A percentile compares a stretch with the other conserved stretches of the same genome.
These are phyloP conservation scores for Melanopsichium pennsylvanicum DNA, from an alignment of 1,284 basidiomycete genomes.

Conservation along the genomic window DNA sequence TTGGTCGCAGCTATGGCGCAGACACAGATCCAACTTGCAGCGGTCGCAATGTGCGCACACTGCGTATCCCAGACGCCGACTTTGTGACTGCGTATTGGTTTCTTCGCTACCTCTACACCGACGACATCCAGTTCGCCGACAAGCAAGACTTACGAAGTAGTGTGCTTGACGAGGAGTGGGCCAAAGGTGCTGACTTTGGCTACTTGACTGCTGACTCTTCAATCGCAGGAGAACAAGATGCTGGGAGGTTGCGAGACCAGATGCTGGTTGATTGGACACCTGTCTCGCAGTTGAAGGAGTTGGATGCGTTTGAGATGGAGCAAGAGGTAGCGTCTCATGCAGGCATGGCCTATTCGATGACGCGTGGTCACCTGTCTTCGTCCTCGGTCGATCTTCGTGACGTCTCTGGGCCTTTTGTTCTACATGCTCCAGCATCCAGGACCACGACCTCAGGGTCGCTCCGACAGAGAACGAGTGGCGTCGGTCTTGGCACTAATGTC, in stretches of 20 bases:
- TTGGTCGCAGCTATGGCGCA: conserved; percentile 16
- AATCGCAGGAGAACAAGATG: neutral
- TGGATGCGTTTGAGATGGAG: conserved; percentile 14
- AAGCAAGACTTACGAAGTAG: conserved; percentile 57
- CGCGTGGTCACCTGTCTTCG: neutral
- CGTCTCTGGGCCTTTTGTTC: conserved; percentile 14
- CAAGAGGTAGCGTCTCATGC: conserved; percentile 2
- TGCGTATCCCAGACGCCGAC: conserved; percentile 81
- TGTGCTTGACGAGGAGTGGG: conserved; percentile 56
- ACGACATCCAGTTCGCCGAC: conserved; percentile 67
- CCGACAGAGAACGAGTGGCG: conserved; percentile 24
- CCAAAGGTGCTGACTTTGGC: conserved; percentile 25
- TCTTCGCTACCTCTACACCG: conserved; percentile 80
- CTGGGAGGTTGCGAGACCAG: neutral
- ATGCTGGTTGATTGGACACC: conserved; percentile 33
- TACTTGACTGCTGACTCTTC: conserved; percentile 2
- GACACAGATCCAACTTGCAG: neutral
- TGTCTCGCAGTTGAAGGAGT: conserved; percentile 30
- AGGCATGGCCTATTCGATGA: conserved; percentile 6
- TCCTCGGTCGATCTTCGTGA: conserved; percentile 7
- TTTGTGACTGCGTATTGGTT: conserved; percentile 84
- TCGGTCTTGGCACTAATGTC: neutral
- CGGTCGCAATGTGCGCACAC: conserved; percentile 66
- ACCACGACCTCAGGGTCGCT: conserved; percentile 28
- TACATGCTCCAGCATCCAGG: conserved; percentile 1